Base-by-base conservation (phyloP, 768 basidiomycete species). In the Tricholoma flavovirens region DNA sequence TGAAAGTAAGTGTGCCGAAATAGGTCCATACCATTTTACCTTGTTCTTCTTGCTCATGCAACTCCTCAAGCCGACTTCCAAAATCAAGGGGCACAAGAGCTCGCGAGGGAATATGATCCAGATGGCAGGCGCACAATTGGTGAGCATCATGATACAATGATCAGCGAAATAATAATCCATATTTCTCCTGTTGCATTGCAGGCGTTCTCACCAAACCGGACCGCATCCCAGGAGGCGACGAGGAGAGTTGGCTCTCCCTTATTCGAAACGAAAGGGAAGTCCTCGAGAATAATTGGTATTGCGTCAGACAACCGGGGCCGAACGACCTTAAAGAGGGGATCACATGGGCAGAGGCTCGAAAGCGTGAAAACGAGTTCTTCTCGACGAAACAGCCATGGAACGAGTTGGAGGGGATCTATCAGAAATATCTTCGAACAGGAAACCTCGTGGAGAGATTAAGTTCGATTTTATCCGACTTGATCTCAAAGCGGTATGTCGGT, bases 171-270 rank as follows among this genome's bases (percentile, higher is more conserved):
- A 1, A 14, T 17, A 7, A 5, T 8, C 2, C 11, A 36, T 53
- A 6, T 30, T 3, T 6, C 10, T 33, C 55, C 49, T 17, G 32
- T 26, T 7, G 32, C 26, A 6, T 10, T 12, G 5, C 56, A 87
- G 87, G 87, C 48, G 85, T 88, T 15, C 74, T 88, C 17, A 91
- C 87, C 0, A 90, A 91, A 59, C 86, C 86, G 0, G 88, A 88
- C 59, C 80, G 84, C 7, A 87, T 84, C 55, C 79, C 79, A 0
- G 50, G 64, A 1, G 83, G 81, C 0, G 81, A 84, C 30, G 82
- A 83, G 52, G 66, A 66, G 0, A 67, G 61, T 1, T 90, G 88
- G 88, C 56, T 87, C 1, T 67, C 67, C 0, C 78, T 82, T 58
- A 80, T 87, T 33, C 69, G 77, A 6, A 82, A 83, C 57, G 82